A percentile compares a stretch with the other conserved stretches of the same genome.
Evolutionary conservation across 106 monocot species (phyloP).

Genomic region (Allium fistulosum): DNA sequence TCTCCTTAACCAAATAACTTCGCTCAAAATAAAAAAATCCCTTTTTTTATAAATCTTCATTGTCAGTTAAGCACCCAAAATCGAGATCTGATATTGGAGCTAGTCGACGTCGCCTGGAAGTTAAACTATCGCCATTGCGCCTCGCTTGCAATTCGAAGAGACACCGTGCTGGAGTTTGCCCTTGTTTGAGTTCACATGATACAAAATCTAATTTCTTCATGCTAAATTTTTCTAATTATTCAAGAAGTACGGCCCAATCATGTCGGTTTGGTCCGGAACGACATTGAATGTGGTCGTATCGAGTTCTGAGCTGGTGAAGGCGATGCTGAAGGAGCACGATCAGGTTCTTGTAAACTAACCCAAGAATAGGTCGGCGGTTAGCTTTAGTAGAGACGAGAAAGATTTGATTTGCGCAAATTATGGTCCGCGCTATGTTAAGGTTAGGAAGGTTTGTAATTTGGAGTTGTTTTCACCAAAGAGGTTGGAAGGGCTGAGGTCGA

Average conservation of each 20-base stretch:
- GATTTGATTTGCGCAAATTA: conserved; percentile 95
- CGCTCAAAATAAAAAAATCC: too few relatives aligned
- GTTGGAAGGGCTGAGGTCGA: conserved; percentile 71
- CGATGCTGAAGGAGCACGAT: conserved; percentile 90
- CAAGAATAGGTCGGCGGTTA: conserved; percentile 55
- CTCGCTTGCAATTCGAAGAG: too few relatives aligned
- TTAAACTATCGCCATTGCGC: too few relatives aligned
- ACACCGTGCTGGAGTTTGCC: too few relatives aligned
- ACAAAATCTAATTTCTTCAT: too few relatives aligned
- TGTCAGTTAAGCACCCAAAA: too few relatives aligned
- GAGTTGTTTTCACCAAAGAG: conserved; percentile 83
- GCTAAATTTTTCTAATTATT: too few relatives aligned
- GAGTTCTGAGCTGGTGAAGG: conserved; percentile 61
- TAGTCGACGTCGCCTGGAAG: too few relatives aligned
- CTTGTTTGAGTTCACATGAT: too few relatives aligned
- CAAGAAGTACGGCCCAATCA: conserved; percentile 64
- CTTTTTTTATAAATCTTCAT: too few relatives aligned
- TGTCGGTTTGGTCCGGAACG: conserved; percentile 90
- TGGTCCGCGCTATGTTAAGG: conserved; percentile 92
- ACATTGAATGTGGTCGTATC: conserved; percentile 74
- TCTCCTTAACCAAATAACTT: too few relatives aligned
- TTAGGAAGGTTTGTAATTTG: conserved; percentile 81
- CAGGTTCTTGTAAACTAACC: conserved; percentile 67
- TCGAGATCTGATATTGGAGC: too few relatives aligned
- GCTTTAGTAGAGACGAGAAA: conserved; percentile 75